Evolutionary conservation across 202 grass and related monocot genomes (phyloP), one percentile per base, ranked within the genome.

Genomic region (Schoenoplectus triqueter): DNA sequence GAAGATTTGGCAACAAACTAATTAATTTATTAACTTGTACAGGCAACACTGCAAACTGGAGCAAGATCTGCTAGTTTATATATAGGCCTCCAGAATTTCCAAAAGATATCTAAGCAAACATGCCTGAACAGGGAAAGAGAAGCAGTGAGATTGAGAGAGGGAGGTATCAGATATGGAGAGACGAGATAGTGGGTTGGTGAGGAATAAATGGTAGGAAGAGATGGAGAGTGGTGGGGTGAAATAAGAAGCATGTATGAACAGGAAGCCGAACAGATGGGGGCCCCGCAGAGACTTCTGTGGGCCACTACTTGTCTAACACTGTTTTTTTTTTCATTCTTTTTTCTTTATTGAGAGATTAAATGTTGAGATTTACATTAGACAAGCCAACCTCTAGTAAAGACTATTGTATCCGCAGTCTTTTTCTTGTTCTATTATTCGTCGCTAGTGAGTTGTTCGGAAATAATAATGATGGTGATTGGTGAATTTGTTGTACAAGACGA

Each of bases 1-100:
- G 89, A 84, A 79, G 89, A 88, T 78, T 77, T 69, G 76, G 91
- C 87, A 89, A 93, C 7, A 5, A 52, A 52, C 50, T 10, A 52
- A 52, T 7, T 52, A 9, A 9, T 10, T 93, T 68, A 45, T 20
- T 11, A 75, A 21, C 52, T 72, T 22, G 52, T 14, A 75, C 48
- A 75, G 10, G 48, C 19, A 1, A 50, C 15, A 49, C 69, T 20
- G 14, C 69, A 10, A 31, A 73, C 8, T 73, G 7, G 19, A 50
- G 45, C 46, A 20, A 50, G 69, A 47, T 20, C 49, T 1, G 50
- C n/a, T 73, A 50, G 69, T 7, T 73, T 73, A n/a, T 77, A 59
- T 39, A 7, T 77, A 59, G 4, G 39, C 67, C 62, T 87, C 82
- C 87, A 78, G 80, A 62, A 48, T 50, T 55, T 8, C 14, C 17